phyloP scores from a whole-genome alignment of 352 stramenopile genomes.

The Phytophthora hybrid region DNA sequence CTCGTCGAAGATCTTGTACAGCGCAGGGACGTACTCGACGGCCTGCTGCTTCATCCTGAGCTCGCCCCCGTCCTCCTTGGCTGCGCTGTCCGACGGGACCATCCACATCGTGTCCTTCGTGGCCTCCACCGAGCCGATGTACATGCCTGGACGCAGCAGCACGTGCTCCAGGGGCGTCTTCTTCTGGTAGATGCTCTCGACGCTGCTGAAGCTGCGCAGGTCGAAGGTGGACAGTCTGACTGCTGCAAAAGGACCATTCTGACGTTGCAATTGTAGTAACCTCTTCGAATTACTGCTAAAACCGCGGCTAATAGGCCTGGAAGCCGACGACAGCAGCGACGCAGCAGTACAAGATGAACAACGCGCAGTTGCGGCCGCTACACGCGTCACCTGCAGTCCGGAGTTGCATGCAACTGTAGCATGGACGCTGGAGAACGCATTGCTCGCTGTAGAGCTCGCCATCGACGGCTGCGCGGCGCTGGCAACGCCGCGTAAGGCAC shows the following conservation, averaged over 20 bases:
- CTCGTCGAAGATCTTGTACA: constrained; percentile 99
- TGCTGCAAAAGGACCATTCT: constrained; percentile 6
- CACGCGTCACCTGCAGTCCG: constrained; percentile 1
- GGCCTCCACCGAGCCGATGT: constrained; percentile 90
- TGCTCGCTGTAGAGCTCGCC: not conserved
- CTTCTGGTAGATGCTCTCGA: constrained; percentile 90
- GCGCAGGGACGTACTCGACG: constrained; percentile 84
- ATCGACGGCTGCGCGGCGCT: constrained; percentile 12
- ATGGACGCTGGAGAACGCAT: not conserved
- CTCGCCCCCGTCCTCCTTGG: constrained; percentile 33
- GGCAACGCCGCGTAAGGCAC: constrained; percentile 36
- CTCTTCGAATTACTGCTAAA: constrained; percentile 4
- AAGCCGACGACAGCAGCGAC: constrained; percentile 8
- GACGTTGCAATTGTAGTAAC: not conserved
- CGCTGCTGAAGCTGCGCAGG: constrained; percentile 46
- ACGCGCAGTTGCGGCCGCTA: constrained; percentile 2
- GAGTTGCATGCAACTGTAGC: constrained; percentile 4
- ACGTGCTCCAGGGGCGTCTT: constrained; percentile 92
- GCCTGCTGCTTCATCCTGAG: constrained; percentile 75
- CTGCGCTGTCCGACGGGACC: constrained; percentile 40
- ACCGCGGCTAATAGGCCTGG: not conserved
- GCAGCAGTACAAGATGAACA: constrained; percentile 1
- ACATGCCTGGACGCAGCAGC: constrained; percentile 91
- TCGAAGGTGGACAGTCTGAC: constrained; percentile 1
- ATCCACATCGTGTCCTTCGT: constrained; percentile 86